phyloP scores from a whole-genome alignment of 176 grass and related monocot species.

The Microstegium vimineum region DNA sequence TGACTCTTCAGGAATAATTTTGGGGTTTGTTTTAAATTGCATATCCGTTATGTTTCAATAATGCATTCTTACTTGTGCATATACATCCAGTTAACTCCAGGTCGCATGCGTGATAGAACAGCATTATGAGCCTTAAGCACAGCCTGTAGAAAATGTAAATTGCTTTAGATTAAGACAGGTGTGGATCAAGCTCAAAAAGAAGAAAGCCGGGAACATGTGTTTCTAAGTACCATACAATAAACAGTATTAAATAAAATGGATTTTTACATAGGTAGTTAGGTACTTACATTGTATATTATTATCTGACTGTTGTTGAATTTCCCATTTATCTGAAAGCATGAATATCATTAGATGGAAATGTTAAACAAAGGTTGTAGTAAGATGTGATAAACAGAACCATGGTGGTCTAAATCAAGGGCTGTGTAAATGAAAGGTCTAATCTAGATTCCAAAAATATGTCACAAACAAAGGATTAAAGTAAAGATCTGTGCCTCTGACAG shows the following conservation, averaged over 20 bases:
- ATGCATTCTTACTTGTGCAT: conserved; percentile 80
- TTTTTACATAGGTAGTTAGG: neutral
- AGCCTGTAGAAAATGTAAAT: conserved; percentile 45
- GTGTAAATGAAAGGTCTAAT: conserved; percentile 19
- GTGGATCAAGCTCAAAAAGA: neutral
- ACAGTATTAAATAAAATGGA: neutral
- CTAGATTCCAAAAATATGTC: neutral
- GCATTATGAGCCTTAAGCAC: conserved; percentile 89
- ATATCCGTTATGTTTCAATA: neutral
- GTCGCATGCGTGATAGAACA: conserved; percentile 72
- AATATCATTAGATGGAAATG: conserved; percentile 8
- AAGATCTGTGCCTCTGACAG: neutral
- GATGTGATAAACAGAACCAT: conserved; percentile 14
- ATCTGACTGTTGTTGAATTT: conserved; percentile 74
- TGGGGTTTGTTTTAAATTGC: conserved; percentile 8
- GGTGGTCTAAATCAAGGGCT: neutral
- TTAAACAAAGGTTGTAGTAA: neutral
- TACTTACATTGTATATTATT: conserved; percentile 88
- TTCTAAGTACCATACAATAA: neutral
- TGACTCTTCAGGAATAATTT: conserved; percentile 12
- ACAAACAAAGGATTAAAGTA: neutral
- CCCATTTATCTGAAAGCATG: conserved; percentile 77
- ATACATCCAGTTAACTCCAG: conserved; percentile 76
- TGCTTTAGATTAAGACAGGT: conserved; percentile 7
- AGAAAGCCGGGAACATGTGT: neutral